phyloP scores from a whole-genome alignment of 2,329 filamentous ascomycete species.

The Cryphonectria radicalis region DNA sequence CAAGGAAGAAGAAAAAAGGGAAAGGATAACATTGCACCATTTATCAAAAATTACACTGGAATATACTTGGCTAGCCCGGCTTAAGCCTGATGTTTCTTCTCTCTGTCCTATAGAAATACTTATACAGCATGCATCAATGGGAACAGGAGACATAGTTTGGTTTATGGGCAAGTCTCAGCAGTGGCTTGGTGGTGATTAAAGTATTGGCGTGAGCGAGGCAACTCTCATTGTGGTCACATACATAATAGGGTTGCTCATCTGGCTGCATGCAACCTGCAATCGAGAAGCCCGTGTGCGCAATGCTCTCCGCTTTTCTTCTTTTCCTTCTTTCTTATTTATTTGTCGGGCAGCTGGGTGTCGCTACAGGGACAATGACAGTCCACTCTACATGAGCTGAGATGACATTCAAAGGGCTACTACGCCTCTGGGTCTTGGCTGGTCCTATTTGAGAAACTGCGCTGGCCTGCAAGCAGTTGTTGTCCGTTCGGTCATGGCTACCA shows the following conservation, averaged over 20 bases:
- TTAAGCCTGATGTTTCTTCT: background rate
- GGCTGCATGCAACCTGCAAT: conserved; percentile 29
- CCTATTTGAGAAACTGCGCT: too few species aligned
- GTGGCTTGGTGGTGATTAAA: background rate
- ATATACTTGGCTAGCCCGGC: background rate
- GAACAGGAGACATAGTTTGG: background rate
- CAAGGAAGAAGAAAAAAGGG: background rate
- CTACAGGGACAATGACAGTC: conserved; percentile 11
- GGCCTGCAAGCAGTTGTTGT: too few species aligned
- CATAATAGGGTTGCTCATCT: conserved; percentile 3
- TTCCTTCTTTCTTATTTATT: too few species aligned
- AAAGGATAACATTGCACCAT: background rate
- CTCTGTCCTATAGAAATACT: background rate
- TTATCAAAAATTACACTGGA: background rate
- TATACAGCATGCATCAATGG: background rate
- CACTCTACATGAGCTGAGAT: too few species aligned
- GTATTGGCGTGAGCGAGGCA: conserved; percentile 15
- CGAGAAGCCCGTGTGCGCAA: conserved; percentile 20
- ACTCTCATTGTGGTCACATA: background rate
- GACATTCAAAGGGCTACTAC: too few species aligned
- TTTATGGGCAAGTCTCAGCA: background rate
- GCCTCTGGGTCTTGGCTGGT: too few species aligned
- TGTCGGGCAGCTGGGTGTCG: background rate
- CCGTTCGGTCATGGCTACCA: too few species aligned
- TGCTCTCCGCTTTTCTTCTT: conserved; percentile 17